Evolutionary conservation across 2,329 filamentous ascomycete genomes (phyloP).

Genomic region (Westerdykella sp.): DNA sequence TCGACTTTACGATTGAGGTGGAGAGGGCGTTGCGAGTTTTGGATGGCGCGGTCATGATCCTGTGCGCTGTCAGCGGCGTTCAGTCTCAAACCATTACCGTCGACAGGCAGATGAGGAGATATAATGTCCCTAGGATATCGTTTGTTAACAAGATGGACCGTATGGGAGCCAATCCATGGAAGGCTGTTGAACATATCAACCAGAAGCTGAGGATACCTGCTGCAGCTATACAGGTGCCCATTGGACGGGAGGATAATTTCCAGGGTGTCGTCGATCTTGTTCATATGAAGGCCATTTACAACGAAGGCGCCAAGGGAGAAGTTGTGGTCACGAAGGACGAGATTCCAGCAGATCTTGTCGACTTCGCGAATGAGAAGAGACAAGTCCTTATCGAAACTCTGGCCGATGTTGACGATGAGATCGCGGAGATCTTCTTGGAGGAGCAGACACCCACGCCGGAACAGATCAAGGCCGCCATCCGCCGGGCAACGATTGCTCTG

Average conservation of each 20-base stretch:
- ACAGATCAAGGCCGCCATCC: conserved; percentile 89
- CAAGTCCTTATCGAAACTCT: conserved; percentile 86
- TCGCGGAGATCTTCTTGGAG: conserved; percentile 89
- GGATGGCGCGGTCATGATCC: conserved; percentile 96
- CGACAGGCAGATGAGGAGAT: conserved; percentile 96
- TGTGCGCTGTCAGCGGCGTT: conserved; percentile 94
- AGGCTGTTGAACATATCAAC: conserved; percentile 96
- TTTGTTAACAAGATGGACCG: conserved; percentile 99
- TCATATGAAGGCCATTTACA: conserved; percentile 88
- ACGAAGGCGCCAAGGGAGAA: conserved; percentile 73
- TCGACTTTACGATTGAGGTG: conserved; percentile 98
- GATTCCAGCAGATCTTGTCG: conserved; percentile 71
- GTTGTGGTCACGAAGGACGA: conserved; percentile 69
- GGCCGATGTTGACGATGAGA: conserved; percentile 96
- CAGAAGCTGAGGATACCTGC: conserved; percentile 88
- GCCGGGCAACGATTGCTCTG: conserved; percentile 76
- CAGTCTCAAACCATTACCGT: conserved; percentile 98
- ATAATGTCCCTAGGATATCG: conserved; percentile 90
- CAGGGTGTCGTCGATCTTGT: conserved; percentile 89
- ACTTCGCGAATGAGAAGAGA: conserved; percentile 75
- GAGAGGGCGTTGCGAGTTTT: conserved; percentile 91
- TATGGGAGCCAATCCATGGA: conserved; percentile 97
- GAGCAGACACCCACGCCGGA: conserved; percentile 70
- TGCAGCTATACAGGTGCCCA: conserved; percentile 89
- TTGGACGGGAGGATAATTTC: conserved; percentile 86